phyloP scores from a whole-genome alignment of 2,329 filamentous ascomycete genomes.

The Curvularia sp. region DNA sequence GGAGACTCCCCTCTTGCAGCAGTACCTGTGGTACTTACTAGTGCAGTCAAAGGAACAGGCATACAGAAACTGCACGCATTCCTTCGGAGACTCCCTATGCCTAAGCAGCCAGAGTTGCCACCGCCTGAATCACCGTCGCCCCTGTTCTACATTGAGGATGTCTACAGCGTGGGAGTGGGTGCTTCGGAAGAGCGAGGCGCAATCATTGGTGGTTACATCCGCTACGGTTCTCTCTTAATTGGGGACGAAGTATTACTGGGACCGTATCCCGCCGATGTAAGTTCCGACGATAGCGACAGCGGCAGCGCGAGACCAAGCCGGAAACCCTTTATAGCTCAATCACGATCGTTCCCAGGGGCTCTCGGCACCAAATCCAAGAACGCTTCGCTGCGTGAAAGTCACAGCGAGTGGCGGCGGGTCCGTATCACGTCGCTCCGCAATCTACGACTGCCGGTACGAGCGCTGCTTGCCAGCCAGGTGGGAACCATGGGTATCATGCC shows the following conservation, averaged over 20 bases:
- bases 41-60: constrained; percentile 82
- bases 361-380: constrained; percentile 40
- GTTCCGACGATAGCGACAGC: constrained; percentile 49
- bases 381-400: constrained; percentile 21
- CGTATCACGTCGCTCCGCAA: constrained; percentile 87
- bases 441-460: constrained; percentile 80
- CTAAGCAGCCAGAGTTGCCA: constrained; percentile 56
- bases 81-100: constrained; percentile 72
- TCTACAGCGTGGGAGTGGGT: constrained; percentile 70
- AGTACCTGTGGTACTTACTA: constrained; percentile 88
- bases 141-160: constrained; percentile 90
- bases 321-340: constrained; percentile 48
- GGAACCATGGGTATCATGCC: constrained; percentile 82
- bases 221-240: constrained; percentile 77
- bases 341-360: constrained; percentile 59
- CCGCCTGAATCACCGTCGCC: constrained; percentile 58
- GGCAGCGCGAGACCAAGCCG: constrained; percentile 37
- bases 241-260: constrained; percentile 82
- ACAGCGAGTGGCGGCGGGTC: constrained; percentile 76
- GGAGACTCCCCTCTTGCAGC: constrained; percentile 55
- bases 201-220: constrained; percentile 85
- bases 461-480: constrained; percentile 79
- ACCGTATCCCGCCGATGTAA: constrained; percentile 61
- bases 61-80: constrained; percentile 84
- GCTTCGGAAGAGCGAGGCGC: constrained; percentile 40